Conservation (phyloP, 805 yeast genomes). For the Jamesozyma lodderae region DNA sequence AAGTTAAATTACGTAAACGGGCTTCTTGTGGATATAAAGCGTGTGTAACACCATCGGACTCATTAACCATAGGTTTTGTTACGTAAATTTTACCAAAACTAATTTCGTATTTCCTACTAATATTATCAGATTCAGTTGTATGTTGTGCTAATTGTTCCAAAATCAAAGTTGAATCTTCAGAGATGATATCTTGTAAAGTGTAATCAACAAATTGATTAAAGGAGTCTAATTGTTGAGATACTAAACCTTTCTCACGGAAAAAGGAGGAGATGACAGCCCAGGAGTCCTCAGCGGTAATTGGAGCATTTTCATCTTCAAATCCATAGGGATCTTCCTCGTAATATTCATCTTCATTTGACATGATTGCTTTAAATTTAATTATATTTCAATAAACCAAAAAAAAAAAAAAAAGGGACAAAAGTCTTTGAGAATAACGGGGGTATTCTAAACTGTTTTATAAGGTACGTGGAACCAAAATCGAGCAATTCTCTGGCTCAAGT, state of each 20-base stretch:
- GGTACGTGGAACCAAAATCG: no score
- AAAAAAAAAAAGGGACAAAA: no score
- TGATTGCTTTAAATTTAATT: slow-evolving; percentile 1
- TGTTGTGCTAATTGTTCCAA: slow-evolving; percentile 98
- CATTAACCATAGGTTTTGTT: slow-evolving; percentile 96
- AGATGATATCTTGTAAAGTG: slow-evolving; percentile 90
- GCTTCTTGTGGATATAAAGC: slow-evolving; percentile 98
- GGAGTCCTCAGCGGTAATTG: slow-evolving; percentile 95
- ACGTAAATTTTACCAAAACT: slow-evolving; percentile 96
- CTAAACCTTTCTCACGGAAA: slow-evolving; percentile 93
- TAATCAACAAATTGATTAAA: slow-evolving; percentile 96
- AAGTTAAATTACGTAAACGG: slow-evolving; percentile 88
- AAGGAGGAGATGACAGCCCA: slow-evolving; percentile 97
- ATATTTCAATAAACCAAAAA: no score
- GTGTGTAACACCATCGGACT: slow-evolving; percentile 99
- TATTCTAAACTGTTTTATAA: no score
- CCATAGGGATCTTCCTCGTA: slow-evolving; percentile 56
- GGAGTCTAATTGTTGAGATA: slow-evolving; percentile 95
- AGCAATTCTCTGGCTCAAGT: no score
- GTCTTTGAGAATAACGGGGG: no score
- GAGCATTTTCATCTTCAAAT: slow-evolving; percentile 56
- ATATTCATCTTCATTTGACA: slow-evolving; percentile 21
- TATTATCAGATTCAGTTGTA: slow-evolving; percentile 79
- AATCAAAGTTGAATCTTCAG: slow-evolving; percentile 90
- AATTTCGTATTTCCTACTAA: slow-evolving; percentile 88